Evolutionary conservation across 805 yeast genomes (phyloP), one percentile per base, ranked within the genome.

Genomic region (Zygosaccharomyces bailii): DNA sequence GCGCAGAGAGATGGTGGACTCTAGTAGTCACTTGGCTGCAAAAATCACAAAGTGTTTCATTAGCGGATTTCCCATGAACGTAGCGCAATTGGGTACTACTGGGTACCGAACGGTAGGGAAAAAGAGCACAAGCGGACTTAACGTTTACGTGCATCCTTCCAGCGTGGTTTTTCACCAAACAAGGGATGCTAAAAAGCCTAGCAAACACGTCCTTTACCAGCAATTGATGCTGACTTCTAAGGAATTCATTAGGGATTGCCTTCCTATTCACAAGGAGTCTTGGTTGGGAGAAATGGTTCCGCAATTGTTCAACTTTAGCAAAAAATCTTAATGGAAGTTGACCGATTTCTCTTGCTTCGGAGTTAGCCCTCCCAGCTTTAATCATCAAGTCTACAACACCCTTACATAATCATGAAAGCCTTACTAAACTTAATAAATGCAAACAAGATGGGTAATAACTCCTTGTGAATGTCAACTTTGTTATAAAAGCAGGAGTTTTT

Each of bases 101-200:
- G 67, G 67, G 1, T 62, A 62, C 42, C 55, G 43, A n/a, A 65
- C 63, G 3, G 51, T 51, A 21, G 63, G 64, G 49, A 39, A 55
- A 51, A 33, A 55, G 25, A 45, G 48, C 7, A 79, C 79, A 52
- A 81, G 80, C 49, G 81, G 82, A 31, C 83, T 86, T 49, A 75
- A 79, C n/a, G 91, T 88, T 1, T 74, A 70, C 56, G 72, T 91
- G 24, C 99, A 91, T 56, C 99, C 99, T 0, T 83, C 96, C 0
- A 85, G 96, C 0, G 78, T 82, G 0, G 59, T 91, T 23, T 79
- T 76, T 55, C 56, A 56, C 27, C 53, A 53, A 13, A 34, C 52
- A 7, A 53, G 48, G 31, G 69, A 72, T 9, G 67, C 69, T 9
- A 81, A 79, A 46, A 95, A 93, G 16, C 90, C 89, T 0, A 83